Base-by-base conservation (phyloP, 2,329 filamentous ascomycete species). In the Lasiodiplodia hormozganensis region DNA sequence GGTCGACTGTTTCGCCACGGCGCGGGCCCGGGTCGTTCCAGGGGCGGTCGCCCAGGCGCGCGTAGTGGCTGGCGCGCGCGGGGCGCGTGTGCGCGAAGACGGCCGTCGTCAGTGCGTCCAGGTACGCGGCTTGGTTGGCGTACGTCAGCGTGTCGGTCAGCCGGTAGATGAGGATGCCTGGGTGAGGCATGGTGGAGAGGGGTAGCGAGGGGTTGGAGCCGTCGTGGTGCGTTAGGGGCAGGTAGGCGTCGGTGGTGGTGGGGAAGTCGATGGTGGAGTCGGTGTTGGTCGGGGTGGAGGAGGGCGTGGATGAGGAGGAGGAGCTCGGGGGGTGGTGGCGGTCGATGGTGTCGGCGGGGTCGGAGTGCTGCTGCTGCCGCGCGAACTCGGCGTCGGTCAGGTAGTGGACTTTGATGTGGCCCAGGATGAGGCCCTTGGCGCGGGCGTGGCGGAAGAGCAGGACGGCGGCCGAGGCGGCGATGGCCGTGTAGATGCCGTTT, bases 131-230 rank as follows among this genome's bases (percentile, higher is more conserved):
- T n/a, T 93, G 93, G 74, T 97, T 99, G 70, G 95, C 93, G 75
- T 97, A 99, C 81, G 95, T 97, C 85, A 97, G 97, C 51, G 94
- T 93, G 82, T 97, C 95, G 0, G 92, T 89, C 80, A 97, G n/a
- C 77, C 72, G 70, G 78, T 79, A 14, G 78, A 77, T 3, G 76
- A 79, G 70, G 73, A 74, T 65, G 77, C 28, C 28, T 8, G 60
- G 60, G 60, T 64, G 28, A 0, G 60, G 47, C 11, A 23, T 12
- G 16, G n/a, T 72, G 47, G 74, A 11, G 31, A 52, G n/a, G 4
- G 53, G 36, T 31, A 40, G 4, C 38, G 49, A 1, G 4, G 60
- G 60, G 60, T 64, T 64, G 60, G 43, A 34, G 28, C 16, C 25
- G 43, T 21, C 18, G 60, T 8, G 34, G 57, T 67, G 54, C 25